Conservation (phyloP, 345 rosid genomes). For the Boechera divaricarpa region DNA sequence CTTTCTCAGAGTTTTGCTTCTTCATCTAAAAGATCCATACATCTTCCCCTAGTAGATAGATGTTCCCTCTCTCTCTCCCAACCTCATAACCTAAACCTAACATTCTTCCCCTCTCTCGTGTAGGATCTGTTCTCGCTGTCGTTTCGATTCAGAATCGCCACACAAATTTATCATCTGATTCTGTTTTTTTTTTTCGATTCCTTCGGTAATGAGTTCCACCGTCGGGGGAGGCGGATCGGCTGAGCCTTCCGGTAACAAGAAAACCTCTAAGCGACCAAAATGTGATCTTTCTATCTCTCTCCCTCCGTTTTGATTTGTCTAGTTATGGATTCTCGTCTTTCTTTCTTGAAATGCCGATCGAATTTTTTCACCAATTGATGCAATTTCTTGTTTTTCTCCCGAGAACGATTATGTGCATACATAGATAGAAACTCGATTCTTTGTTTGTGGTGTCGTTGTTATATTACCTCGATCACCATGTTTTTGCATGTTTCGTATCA, state of each 20-base stretch:
- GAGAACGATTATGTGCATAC: background rate
- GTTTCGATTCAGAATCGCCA: conserved; percentile 1
- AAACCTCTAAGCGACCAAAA: conserved; percentile 86
- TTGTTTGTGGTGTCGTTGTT: background rate
- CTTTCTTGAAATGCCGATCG: background rate
- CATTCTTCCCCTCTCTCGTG: background rate
- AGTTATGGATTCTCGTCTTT: background rate
- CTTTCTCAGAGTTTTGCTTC: conserved; percentile 8
- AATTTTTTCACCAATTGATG: background rate
- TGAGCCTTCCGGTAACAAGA: conserved; percentile 63
- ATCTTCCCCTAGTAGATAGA: background rate
- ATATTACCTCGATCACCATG: conserved; percentile 8
- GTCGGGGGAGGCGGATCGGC: conserved; percentile 66
- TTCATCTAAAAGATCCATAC: conserved; percentile 16
- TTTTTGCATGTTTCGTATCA: conserved; percentile 3
- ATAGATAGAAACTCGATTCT: background rate
- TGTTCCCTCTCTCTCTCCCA: background rate
- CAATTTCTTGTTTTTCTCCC: conserved; percentile 3
- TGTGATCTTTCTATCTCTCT: conserved; percentile 50
- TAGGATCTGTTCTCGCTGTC: conserved; percentile 16
- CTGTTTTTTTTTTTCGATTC: background rate
- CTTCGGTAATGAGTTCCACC: conserved; percentile 55
- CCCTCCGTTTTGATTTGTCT: background rate
- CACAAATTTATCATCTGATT: background rate
- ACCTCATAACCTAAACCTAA: conserved; percentile 22